phyloP scores from a whole-genome alignment of 192 early-diverging fungal genomes.

The Backusella australiensis region DNA sequence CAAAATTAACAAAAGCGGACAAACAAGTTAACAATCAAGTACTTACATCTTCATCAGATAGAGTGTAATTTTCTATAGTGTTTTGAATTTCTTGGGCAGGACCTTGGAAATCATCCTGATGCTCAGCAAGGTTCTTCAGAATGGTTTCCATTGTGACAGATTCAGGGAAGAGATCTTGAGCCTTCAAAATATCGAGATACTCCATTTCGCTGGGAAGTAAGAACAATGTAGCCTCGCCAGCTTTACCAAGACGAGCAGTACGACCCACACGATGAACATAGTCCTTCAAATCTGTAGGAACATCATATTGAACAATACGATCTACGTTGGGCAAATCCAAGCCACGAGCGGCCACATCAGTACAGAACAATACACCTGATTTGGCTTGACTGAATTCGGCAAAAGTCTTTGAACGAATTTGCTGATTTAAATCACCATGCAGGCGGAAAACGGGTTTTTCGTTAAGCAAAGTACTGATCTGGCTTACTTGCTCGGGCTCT shows the following conservation, averaged over 20 bases:
- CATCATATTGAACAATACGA: slow-evolving; percentile 94
- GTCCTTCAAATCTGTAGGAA: slow-evolving; percentile 89
- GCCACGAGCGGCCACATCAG: slow-evolving; percentile 97
- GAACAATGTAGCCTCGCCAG: slow-evolving; percentile 84
- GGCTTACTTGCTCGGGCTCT: background rate
- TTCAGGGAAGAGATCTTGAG: slow-evolving; percentile 56
- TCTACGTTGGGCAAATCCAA: slow-evolving; percentile 94
- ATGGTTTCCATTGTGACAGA: slow-evolving; percentile 55
- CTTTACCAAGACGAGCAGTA: slow-evolving; percentile 91
- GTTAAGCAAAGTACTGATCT: slow-evolving; percentile 61
- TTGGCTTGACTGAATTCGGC: slow-evolving; percentile 60
- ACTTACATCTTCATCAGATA: slow-evolving; percentile 58
- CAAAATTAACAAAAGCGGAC: background rate
- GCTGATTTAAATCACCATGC: slow-evolving; percentile 87
- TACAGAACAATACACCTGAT: slow-evolving; percentile 86
- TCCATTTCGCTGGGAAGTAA: slow-evolving; percentile 87
- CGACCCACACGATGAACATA: slow-evolving; percentile 98
- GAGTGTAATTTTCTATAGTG: slow-evolving; percentile 70
- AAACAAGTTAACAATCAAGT: background rate
- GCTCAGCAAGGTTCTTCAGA: slow-evolving; percentile 55
- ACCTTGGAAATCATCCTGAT: slow-evolving; percentile 45
- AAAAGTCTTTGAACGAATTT: slow-evolving; percentile 74
- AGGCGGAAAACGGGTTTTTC: slow-evolving; percentile 76
- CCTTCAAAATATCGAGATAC: slow-evolving; percentile 65
- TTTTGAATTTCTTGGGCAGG: slow-evolving; percentile 52